Evolutionary conservation across 1,139 yeast genomes (phyloP).

Genomic region (Pichia sp.): DNA sequence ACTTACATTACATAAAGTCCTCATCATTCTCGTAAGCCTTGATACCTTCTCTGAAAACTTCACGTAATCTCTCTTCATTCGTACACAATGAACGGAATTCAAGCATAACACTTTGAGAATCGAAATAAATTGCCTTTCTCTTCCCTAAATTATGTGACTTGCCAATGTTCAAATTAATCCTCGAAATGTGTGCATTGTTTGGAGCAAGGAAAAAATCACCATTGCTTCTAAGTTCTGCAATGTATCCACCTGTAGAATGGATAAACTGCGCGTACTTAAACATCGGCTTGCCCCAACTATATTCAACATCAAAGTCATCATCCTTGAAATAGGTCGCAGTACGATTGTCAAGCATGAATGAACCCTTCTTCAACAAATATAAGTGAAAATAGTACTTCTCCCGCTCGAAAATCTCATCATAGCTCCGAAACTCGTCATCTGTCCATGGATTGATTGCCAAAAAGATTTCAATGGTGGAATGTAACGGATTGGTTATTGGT

Average conservation of each 20-base stretch:
- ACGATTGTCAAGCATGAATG: slow-evolving; percentile 76
- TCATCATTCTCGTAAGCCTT: slow-evolving; percentile 32
- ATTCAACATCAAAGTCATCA: slow-evolving; percentile 49
- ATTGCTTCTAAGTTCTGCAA: slow-evolving; percentile 78
- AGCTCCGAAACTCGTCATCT: slow-evolving; percentile 45
- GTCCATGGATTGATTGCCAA: slow-evolving; percentile 63
- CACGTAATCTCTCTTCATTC: slow-evolving; percentile 38
- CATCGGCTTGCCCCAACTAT: slow-evolving; percentile 88
- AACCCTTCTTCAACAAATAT: slow-evolving; percentile 57
- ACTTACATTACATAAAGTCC: slow-evolving; percentile 7
- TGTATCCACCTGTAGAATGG: slow-evolving; percentile 81
- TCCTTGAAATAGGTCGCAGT: slow-evolving; percentile 59
- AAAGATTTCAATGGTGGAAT: slow-evolving; percentile 67
- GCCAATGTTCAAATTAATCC: slow-evolving; percentile 40
- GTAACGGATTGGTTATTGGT: slow-evolving; percentile 77
- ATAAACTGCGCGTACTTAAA: slow-evolving; percentile 85
- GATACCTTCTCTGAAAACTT: slow-evolving; percentile 54
- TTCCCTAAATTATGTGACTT: slow-evolving; percentile 19
- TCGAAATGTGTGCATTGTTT: slow-evolving; percentile 63
- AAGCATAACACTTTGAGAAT: slow-evolving; percentile 68
- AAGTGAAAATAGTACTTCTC: slow-evolving; percentile 48
- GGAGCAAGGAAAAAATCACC: slow-evolving; percentile 82
- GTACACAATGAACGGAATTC: slow-evolving; percentile 60
- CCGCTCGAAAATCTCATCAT: slow-evolving; percentile 33
- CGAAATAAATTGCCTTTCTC: slow-evolving; percentile 33